Conservation (phyloP, 139 green algal species). For the Axilococcus clingmanii region DNA sequence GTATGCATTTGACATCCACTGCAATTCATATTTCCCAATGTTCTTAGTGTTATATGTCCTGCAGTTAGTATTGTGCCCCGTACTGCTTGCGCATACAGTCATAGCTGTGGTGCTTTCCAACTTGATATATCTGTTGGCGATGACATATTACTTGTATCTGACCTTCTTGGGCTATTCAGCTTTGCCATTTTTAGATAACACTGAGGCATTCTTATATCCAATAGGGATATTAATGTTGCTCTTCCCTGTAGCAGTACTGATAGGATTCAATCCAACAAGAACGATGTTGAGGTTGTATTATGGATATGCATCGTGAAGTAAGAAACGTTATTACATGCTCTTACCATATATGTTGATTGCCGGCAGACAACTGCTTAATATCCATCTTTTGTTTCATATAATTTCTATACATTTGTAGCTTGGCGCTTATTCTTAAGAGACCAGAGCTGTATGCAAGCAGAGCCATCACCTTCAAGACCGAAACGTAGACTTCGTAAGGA, state of each 20-base stretch:
- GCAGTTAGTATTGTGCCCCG: constrained; percentile 72
- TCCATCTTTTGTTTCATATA: too few relatives aligned
- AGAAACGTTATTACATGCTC: too few relatives aligned
- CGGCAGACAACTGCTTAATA: too few relatives aligned
- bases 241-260: constrained; percentile 56
- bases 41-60: too few relatives aligned
- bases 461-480: too few relatives aligned
- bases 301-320: constrained; percentile 3
- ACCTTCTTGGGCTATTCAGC: constrained; percentile 93
- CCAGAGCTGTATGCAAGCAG: too few relatives aligned
- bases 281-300: constrained; percentile 70
- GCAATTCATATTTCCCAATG: too few relatives aligned
- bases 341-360: too few relatives aligned
- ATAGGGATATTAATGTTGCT: constrained; percentile 57
- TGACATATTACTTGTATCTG: constrained; percentile 90
- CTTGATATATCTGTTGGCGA: constrained; percentile 54
- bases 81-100: constrained; percentile 57
- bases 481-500: too few relatives aligned
- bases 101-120: constrained; percentile 49
- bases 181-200: constrained; percentile 78
- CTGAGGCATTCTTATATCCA: constrained; percentile 87
- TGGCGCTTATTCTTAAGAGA: too few relatives aligned
- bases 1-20: too few relatives aligned
- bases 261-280: constrained; percentile 66
- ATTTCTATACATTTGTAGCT: too few relatives aligned